These are phyloP conservation scores for Physcia stellaris DNA, from an alignment of 495 filamentous ascomycete species.

Conservation along the genomic window DNA sequence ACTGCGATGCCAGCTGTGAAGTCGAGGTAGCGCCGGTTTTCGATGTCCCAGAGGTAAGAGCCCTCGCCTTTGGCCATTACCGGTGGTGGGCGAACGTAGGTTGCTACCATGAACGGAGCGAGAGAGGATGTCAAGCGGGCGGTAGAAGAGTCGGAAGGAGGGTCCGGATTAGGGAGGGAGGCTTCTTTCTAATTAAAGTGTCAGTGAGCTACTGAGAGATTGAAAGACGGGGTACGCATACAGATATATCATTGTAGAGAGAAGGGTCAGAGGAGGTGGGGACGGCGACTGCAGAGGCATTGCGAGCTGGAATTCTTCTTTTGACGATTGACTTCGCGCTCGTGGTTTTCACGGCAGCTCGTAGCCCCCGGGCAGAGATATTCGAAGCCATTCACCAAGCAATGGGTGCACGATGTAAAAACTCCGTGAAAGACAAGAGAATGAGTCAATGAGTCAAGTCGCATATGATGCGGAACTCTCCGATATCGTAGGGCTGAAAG, in stretches of 20 bases:
- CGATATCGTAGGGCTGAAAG: too few relatives aligned
- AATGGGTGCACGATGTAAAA: too few relatives aligned
- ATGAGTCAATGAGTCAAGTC: too few relatives aligned
- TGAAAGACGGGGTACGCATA: neutral
- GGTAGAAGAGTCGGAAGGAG: slow-evolving; percentile 60
- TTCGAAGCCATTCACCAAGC: too few relatives aligned
- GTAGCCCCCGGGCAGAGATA: too few relatives aligned
- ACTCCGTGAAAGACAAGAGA: too few relatives aligned
- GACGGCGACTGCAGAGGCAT: slow-evolving; percentile 17
- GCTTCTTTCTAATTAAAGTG: slow-evolving; percentile 40
- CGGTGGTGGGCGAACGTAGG: slow-evolving; percentile 81
- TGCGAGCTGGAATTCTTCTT: neutral
- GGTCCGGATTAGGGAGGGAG: slow-evolving; percentile 61
- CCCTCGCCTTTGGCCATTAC: slow-evolving; percentile 81
- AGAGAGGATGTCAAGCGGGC: slow-evolving; percentile 58
- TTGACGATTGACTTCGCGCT: too few relatives aligned
- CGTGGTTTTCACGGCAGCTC: too few relatives aligned
- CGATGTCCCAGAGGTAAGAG: slow-evolving; percentile 77
- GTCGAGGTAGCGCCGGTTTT: slow-evolving; percentile 80
- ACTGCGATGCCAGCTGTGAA: slow-evolving; percentile 95
- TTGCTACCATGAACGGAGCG: slow-evolving; percentile 80
- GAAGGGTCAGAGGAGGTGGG: slow-evolving; percentile 10
- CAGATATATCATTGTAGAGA: slow-evolving; percentile 6
- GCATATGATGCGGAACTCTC: too few relatives aligned
- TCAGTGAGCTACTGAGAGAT: neutral